Evolutionary conservation across 1,284 basidiomycete genomes (phyloP), one percentile per base, ranked within the genome.

Genomic region (Rhodotorula sp.): DNA sequence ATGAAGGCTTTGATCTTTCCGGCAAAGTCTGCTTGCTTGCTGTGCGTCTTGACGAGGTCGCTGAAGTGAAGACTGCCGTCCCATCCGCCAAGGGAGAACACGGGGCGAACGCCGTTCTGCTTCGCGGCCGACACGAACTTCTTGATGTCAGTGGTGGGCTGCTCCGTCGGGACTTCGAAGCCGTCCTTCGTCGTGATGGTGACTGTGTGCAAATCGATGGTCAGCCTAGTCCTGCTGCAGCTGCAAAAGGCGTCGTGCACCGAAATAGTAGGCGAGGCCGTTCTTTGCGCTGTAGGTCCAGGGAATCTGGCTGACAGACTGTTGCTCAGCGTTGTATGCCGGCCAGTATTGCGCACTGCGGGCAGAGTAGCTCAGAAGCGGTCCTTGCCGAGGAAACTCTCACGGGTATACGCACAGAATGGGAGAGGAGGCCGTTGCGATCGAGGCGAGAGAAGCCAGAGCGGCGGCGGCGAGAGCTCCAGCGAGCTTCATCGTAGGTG

Each of bases 1-100:
- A 90, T 90, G 19, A 84, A 71, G 6, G 76, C 72, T 49, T 85
- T 75, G 68, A 94, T 87, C 77, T 88, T 89, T 29, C 79, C 75
- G 49, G 84, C 86, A 65, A 94, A 88, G 0, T 75, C 81, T 48
- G 81, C 74, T 67, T 90, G 83, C 70, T 78, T 83, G 29, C 79
- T 70, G 0, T 81, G 67, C 10, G 83, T 85, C 20, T 84, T 81
- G 62, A 90, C 86, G 11, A 88, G 87, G 2, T 82, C 76, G 6
- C 91, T 93, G 80, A 94, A 94, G 80, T 88, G 85, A 67, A 56
- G 0, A 1, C 47, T 47, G 19, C 74, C 74, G 49, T 13, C 36
- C 74, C 74, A 75, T 0, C 73, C 73, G 30, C 71, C 71, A 52
- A 75, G 27, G 2, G 66, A 59, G 54, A 70, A 67, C 39, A 72